Conservation (phyloP, 139 green algal species). For the Coccomyxa sp. region DNA sequence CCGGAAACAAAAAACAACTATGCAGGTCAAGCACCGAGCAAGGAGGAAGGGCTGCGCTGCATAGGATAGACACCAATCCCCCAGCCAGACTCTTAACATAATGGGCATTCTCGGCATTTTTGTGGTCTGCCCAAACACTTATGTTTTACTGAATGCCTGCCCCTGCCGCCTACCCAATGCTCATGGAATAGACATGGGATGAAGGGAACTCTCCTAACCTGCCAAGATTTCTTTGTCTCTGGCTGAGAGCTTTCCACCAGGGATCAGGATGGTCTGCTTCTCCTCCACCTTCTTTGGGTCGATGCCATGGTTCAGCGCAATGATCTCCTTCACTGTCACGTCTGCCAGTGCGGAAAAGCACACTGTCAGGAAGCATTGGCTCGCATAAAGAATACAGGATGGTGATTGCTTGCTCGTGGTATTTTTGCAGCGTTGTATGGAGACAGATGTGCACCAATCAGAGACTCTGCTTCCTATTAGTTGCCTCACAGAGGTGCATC, state of each 20-base stretch:
- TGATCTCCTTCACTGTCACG: conserved; percentile 52
- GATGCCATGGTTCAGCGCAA: conserved; percentile 54
- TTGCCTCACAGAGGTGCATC: background rate
- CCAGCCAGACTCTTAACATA: too few relatives aligned
- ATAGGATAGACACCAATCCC: too few relatives aligned
- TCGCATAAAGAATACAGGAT: background rate
- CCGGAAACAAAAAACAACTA: background rate
- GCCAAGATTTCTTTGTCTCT: conserved; percentile 79
- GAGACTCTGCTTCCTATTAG: background rate
- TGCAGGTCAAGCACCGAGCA: background rate
- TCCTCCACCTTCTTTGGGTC: conserved; percentile 33
- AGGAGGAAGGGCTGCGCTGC: too few relatives aligned
- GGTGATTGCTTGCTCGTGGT: background rate
- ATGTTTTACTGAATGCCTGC: too few relatives aligned
- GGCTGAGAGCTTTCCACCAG: conserved; percentile 63
- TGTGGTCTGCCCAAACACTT: background rate
- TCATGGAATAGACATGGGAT: background rate
- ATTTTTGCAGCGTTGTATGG: background rate
- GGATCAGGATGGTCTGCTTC: conserved; percentile 81
- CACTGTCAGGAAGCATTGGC: background rate
- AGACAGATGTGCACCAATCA: background rate
- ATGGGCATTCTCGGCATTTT: background rate
- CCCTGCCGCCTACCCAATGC: too few relatives aligned
- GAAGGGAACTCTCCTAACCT: conserved; percentile 4
- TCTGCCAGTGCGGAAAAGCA: conserved; percentile 23